Base-by-base conservation (phyloP, 2,329 filamentous ascomycete species). In the Sporothrix globosa region DNA sequence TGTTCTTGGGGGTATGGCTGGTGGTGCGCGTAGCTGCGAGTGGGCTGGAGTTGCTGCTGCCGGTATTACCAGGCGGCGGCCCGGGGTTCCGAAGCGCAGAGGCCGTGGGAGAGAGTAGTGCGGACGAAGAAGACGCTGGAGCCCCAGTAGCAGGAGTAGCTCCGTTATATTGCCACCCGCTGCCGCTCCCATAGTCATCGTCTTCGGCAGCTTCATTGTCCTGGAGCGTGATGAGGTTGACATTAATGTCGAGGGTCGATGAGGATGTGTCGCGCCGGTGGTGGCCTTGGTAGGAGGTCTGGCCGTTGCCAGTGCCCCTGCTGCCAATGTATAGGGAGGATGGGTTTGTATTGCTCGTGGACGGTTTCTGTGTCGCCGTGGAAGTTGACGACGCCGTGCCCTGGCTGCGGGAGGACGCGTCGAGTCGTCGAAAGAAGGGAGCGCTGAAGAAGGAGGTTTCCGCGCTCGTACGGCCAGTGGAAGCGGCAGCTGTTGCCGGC, bases 151-250 rank as follows among this genome's bases (percentile, higher is more conserved):
- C 48, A 19, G 65, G 11, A 13, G 66, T 1, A 7, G 39, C 41
- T n/a, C 17, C 54, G 48, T 53, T 50, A 24, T 53, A 53, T 14
- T 30, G 67, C 46, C 65, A 56, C n/a, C 41, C 50, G 9, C 66
- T 9, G 34, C 3, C 21, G 66, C 17, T 9, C 4, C 61, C 56
- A 24, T 54, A 54, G 24, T 39, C 58, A 44, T 81, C 78, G 58
- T 83, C 83, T n/a, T 30, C 46, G 72, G 81, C 83, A 46, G 82
- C 83, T 74, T 89, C 87, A 77, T 90, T 90, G 77, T 90, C 88
- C 73, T 84, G 86, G 71, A 90, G 80, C 9, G 83, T 88, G 74
- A 90, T 90, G 56, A 70, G 53, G 61, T 72, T 63, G 50, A 27
- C 68, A 0, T 65, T 34, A 1, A 67, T 24, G 27, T 63, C 56